phyloP scores from a whole-genome alignment of 2,329 filamentous ascomycete species.

The Cordyceps militaris region DNA sequence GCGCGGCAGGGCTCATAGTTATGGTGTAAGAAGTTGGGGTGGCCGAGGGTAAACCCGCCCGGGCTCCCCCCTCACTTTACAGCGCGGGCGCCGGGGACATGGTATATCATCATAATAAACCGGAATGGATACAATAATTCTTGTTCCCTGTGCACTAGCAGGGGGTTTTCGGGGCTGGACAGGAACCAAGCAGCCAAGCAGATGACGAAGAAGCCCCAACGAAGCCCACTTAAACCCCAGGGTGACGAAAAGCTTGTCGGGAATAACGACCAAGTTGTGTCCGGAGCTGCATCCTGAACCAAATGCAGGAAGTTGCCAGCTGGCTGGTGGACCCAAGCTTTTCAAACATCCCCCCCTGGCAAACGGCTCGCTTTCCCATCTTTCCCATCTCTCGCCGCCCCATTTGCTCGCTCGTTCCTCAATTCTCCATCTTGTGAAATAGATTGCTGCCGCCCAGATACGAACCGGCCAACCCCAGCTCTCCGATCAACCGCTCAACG shows the following conservation, averaged over 20 bases:
- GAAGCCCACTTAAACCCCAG: not conserved
- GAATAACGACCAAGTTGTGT: not conserved
- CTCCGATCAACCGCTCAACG: not conserved
- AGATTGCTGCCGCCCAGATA: not conserved
- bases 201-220: not conserved
- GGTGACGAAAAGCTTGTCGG: slow-evolving; percentile 6
- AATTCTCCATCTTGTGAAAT: not conserved
- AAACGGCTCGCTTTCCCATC: not conserved
- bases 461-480: not conserved
- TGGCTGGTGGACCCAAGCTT: not conserved
- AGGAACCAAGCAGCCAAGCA: not conserved
- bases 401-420: not conserved
- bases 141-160: not conserved
- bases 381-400: not conserved
- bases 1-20: too few relatives aligned
- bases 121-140: too few relatives aligned
- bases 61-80: too few relatives aligned
- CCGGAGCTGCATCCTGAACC: not conserved
- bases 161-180: not conserved
- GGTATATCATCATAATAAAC: too few relatives aligned
- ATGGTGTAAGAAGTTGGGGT: too few relatives aligned
- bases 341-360: not conserved
- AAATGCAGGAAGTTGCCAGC: not conserved
- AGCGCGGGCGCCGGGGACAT: too few relatives aligned
- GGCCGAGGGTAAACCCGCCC: too few relatives aligned